Conservation (phyloP, 768 basidiomycete genomes). For the Fistulinella prunicolor region DNA sequence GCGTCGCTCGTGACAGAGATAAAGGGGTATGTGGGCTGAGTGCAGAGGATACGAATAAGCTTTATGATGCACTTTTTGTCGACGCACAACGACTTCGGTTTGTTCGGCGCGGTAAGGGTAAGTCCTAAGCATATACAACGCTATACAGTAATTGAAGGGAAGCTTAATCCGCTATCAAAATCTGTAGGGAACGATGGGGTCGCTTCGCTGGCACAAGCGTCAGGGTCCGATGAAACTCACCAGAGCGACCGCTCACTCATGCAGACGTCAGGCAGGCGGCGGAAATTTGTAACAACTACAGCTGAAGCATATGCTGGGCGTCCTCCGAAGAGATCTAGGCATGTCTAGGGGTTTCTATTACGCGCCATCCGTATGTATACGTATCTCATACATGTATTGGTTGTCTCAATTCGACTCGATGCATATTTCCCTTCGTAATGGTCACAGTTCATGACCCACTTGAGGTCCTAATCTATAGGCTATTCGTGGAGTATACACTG, state of each 20-base stretch:
- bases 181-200: neutral
- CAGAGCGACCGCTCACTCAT: neutral
- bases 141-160: neutral
- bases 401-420: no score
- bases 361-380: no score
- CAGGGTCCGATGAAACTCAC: neutral
- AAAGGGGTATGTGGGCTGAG: neutral
- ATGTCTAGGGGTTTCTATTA: neutral
- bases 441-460: no score
- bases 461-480: no score
- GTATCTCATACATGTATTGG: no score
- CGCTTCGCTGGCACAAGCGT: no score
- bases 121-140: neutral
- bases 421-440: no score
- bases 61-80: neutral
- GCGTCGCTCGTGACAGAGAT: neutral
- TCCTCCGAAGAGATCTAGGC: neutral
- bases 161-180: neutral
- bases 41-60: neutral
- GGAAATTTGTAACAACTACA: constrained; percentile 3
- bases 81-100: neutral
- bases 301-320: neutral
- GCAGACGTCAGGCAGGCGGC: neutral
- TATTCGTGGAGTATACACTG: no score
- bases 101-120: neutral